phyloP scores from a whole-genome alignment of 768 basidiomycete species.

The Strobilomyces dryophilus region DNA sequence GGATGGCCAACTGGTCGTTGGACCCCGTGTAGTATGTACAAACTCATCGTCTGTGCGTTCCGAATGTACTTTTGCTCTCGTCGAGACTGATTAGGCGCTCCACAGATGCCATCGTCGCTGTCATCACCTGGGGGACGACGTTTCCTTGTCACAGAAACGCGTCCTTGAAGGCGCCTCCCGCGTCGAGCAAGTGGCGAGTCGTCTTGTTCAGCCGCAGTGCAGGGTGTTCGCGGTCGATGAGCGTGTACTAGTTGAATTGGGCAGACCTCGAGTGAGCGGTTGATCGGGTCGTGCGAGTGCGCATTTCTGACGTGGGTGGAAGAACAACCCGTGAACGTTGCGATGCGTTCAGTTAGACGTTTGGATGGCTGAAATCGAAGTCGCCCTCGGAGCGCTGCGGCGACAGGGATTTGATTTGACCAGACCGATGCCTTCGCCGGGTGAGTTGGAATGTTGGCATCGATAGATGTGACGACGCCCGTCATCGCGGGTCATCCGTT shows the following conservation, averaged over 20 bases:
- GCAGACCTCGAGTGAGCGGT: slow-evolving; percentile 22
- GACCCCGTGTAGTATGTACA: slow-evolving; percentile 27
- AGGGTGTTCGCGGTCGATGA: slow-evolving; percentile 39
- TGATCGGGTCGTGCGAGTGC: not conserved
- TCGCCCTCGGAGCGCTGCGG: slow-evolving; percentile 21
- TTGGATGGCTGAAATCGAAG: slow-evolving; percentile 37
- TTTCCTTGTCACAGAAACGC: slow-evolving; percentile 30
- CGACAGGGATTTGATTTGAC: slow-evolving; percentile 1
- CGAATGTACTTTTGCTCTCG: too few relatives aligned
- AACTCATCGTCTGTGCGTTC: slow-evolving; percentile 19
- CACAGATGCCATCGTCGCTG: slow-evolving; percentile 22
- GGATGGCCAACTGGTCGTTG: slow-evolving; percentile 29
- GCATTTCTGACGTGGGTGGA: slow-evolving; percentile 20
- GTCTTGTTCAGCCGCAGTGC: slow-evolving; percentile 46
- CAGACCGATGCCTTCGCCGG: not conserved
- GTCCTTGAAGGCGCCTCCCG: slow-evolving; percentile 15
- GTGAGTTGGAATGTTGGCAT: slow-evolving; percentile 20
- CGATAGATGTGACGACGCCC: slow-evolving; percentile 17
- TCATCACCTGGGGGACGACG: slow-evolving; percentile 29
- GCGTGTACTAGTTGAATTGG: slow-evolving; percentile 34
- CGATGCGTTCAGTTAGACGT: slow-evolving; percentile 31
- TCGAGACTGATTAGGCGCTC: not conserved
- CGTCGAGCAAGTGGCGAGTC: slow-evolving; percentile 31
- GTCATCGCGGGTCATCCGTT: slow-evolving; percentile 33
- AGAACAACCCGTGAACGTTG: slow-evolving; percentile 31